phyloP scores from a whole-genome alignment of 1,284 basidiomycete species.

The Rhodotorula sp. region DNA sequence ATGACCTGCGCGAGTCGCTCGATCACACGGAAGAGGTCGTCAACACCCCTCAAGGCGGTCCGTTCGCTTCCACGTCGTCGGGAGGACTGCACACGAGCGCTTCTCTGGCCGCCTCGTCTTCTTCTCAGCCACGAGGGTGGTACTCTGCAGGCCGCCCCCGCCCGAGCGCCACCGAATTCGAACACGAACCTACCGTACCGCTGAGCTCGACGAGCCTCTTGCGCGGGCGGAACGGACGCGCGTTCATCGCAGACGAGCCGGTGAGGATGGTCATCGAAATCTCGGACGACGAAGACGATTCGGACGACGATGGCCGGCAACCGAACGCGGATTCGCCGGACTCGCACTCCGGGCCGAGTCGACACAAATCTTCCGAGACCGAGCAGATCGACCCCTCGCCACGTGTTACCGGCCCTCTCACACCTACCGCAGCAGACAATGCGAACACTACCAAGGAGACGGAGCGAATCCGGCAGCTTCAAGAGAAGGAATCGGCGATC shows the following conservation, averaged over 20 bases:
- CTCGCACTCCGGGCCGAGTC: no score
- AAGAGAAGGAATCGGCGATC: slow-evolving; percentile 32
- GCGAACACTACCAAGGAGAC: background rate
- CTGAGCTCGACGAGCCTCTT: background rate
- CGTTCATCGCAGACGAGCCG: background rate
- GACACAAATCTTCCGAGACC: no score
- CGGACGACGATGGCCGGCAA: background rate
- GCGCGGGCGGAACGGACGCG: background rate
- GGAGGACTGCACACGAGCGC: background rate
- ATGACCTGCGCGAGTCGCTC: slow-evolving; percentile 15
- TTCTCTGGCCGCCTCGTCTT: background rate
- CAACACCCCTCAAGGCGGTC: slow-evolving; percentile 5
- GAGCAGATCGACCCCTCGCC: no score
- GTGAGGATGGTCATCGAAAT: slow-evolving; percentile 26
- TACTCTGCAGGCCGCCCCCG: background rate
- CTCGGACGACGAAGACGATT: slow-evolving; percentile 21
- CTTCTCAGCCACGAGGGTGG: background rate
- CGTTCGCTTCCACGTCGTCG: background rate
- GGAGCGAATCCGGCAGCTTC: slow-evolving; percentile 9
- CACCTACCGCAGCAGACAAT: background rate
- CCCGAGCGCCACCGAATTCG: slow-evolving; percentile 25
- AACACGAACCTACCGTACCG: slow-evolving; percentile 4
- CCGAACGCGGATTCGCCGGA: background rate
- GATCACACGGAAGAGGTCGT: slow-evolving; percentile 19
- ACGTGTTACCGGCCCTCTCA: background rate